Percentiles rank a stretch among this genome's conserved stretches.
Evolutionary conservation across 1,284 basidiomycete species (phyloP).

Genomic region (Neotropicomus parvogracilis): DNA sequence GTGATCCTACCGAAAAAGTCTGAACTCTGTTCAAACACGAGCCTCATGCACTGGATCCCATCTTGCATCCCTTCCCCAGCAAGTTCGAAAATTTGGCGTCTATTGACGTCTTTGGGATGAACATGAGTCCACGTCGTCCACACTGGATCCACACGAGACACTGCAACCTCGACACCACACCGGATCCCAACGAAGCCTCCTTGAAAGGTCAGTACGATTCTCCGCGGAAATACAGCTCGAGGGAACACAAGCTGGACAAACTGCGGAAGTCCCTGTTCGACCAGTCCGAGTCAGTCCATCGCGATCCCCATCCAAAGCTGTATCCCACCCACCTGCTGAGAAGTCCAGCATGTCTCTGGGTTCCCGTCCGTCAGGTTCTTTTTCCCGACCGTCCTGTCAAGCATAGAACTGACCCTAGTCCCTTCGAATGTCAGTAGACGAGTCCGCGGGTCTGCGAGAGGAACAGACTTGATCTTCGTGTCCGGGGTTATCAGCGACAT

Average conservation of each 20-base stretch:
- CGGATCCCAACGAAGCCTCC: conserved; percentile 75
- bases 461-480: conserved; percentile 50
- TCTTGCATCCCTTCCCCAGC: conserved; percentile 23
- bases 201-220: conserved; percentile 69
- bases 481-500: conserved; percentile 31
- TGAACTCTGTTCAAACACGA: conserved; percentile 74
- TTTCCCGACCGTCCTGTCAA: conserved; percentile 75
- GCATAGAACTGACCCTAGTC: conserved; percentile 73
- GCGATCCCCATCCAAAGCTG: conserved; percentile 3
- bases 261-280: conserved; percentile 65
- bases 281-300: conserved; percentile 11
- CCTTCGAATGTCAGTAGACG: conserved; percentile 7
- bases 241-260: conserved; percentile 63
- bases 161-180: conserved; percentile 48
- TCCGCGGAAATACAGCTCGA: conserved; percentile 48
- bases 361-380: conserved; percentile 66
- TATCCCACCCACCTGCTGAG: conserved; percentile 56
- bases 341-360: conserved; percentile 81
- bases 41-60: conserved; percentile 45
- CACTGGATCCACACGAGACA: conserved; percentile 22
- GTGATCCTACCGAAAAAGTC: conserved; percentile 77
- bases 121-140: conserved; percentile 53
- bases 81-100: conserved; percentile 62
- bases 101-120: conserved; percentile 75
- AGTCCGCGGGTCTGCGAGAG: neutral